Evolutionary conservation across 1,284 basidiomycete genomes (phyloP).

Genomic region (Sporisorium graminicola): DNA sequence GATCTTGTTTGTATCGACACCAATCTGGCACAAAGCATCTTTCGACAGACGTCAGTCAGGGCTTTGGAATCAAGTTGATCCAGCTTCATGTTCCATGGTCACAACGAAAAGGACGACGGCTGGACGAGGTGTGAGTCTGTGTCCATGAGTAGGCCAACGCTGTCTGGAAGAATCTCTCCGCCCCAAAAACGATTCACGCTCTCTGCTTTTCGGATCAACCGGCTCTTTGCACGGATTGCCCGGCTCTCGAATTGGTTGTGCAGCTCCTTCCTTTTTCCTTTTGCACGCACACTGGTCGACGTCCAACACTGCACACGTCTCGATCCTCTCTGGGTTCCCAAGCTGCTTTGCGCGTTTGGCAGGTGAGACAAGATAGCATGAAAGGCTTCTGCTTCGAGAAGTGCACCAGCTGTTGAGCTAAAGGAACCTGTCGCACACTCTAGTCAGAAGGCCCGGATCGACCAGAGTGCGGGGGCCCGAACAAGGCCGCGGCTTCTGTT

Average conservation of each 20-base stretch:
- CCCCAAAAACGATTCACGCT: conserved; percentile 23
- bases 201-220: conserved; percentile 35
- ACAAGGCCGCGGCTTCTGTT: conserved; percentile 14
- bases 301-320: background rate
- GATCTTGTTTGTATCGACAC: background rate
- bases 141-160: no score
- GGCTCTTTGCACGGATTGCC: conserved; percentile 25
- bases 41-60: no score
- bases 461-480: conserved; percentile 13
- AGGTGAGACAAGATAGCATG: no score
- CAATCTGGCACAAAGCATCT: background rate
- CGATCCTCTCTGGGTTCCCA: no score
- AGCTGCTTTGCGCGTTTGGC: no score
- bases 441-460: no score
- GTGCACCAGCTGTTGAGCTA: no score
- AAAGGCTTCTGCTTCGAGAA: no score
- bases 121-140: background rate
- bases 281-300: no score
- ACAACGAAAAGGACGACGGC: no score
- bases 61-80: no score
- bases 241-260: conserved; percentile 11
- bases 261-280: background rate
- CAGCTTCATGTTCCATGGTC: background rate
- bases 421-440: no score
- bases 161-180: conserved; percentile 18